phyloP scores from a whole-genome alignment of 192 early-diverging fungal species.

The Diversispora eburnea region DNA sequence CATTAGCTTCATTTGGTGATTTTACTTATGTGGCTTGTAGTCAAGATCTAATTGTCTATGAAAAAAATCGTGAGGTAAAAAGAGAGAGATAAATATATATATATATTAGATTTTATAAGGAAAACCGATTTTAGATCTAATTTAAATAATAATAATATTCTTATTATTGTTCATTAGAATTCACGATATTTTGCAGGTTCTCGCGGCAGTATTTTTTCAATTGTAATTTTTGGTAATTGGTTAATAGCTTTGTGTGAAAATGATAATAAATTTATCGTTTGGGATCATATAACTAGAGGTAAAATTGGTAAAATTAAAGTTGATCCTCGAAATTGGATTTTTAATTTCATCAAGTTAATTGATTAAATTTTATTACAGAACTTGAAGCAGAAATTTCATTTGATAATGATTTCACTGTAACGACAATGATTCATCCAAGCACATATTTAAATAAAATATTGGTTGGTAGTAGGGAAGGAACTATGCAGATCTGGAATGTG shows the following conservation, averaged over 20 bases:
- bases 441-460: constrained; percentile 98
- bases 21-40: constrained; percentile 73
- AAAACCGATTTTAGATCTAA: background rate
- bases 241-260: constrained; percentile 68
- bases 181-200: constrained; percentile 30
- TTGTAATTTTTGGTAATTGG: constrained; percentile 74
- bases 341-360: background rate
- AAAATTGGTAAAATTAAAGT: constrained; percentile 45
- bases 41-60: constrained; percentile 56
- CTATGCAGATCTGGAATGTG: constrained; percentile 95
- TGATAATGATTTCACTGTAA: constrained; percentile 65
- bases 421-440: constrained; percentile 83
- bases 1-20: constrained; percentile 66
- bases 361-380: constrained; percentile 40
- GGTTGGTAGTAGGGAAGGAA: constrained; percentile 77
- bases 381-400: constrained; percentile 73
- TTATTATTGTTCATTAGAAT: constrained; percentile 14
- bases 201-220: constrained; percentile 50
- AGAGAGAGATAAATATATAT: no score
- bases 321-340: constrained; percentile 7
- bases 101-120: background rate
- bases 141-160: constrained; percentile 6
- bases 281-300: constrained; percentile 72
- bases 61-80: constrained; percentile 65
- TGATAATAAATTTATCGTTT: constrained; percentile 76